Evolutionary conservation across 306 rosid genomes (phyloP), one percentile per base, ranked within the genome.

Genomic region (Pyrus bretschneideri): DNA sequence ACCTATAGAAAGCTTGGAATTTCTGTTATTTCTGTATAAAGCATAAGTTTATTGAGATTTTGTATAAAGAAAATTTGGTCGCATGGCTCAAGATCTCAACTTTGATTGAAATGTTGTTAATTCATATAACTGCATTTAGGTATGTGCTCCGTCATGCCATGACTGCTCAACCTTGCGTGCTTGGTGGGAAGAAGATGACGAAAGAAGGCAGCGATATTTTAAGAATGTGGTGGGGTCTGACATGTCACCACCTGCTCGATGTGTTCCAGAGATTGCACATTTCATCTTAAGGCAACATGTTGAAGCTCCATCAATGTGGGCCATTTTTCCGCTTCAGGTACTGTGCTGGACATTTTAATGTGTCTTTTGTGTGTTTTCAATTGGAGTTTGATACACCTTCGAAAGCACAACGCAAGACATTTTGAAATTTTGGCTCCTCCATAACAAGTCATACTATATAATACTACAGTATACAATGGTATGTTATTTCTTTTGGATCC

Each of bases 181-280:
- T 74, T 95, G 99, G 99, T 95, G 99, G 99, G 99, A 95, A 81
- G 97, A 95, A 87, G 97, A 95, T 45, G 99, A 92, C 67, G 99
- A 92, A 30, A 89, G 99, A 86, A 82, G 99, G 52, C 82, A 33
- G 11, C 91, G 92, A 19, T 95, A 80, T 84, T 89, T 87, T 83
- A 88, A 89, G 83, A 82, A 33, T 60, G 81, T 92, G 67, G 79
- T 92, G 71, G 97, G 86, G 38, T 86, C 97, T 19, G 87, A 95
- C 67, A 75, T 25, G 69, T 73, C 88, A 82, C 93, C 98, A 31
- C 96, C 97, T 4, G 84, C 81, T 70, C 88, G 65, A 62, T 95
- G 97, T 71, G 80, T 80, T 83, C 92, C 98, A 21, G 98, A 95
- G 33, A 70, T 95, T 70, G 96, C 86, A 49, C 65, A 89, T 87